Base-by-base conservation (phyloP, 805 yeast species). In the Scheffersomyces lignosus region DNA sequence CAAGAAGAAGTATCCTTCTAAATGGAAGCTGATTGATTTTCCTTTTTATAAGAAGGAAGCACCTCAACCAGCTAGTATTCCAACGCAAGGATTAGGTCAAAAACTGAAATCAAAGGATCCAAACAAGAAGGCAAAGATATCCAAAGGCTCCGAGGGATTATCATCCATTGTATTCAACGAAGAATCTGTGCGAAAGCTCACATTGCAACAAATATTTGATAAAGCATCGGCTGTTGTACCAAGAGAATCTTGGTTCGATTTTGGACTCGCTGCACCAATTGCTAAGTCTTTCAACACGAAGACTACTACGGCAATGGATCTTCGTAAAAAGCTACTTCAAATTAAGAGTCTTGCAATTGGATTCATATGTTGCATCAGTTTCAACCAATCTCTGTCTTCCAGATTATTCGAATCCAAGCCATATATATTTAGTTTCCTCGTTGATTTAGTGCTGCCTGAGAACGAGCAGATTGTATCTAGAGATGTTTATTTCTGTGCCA, bases 401-500 rank as follows among this genome's bases (percentile, higher is more conserved):
- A 71, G 78, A 36, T 65, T 89, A 9, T 80, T 86, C 48, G 89
- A 83, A 42, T 67, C 80, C 2, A 90, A 87, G 51, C 72, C 95
- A 5, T 77, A 81, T 43, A 64, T 86, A 12, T 70, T 88, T 52
- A 77, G 78, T 36, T 79, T 81, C 43, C 60, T 88, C 43, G 81
- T 85, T 24, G 93, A 82, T 31, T 65, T 89, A 37, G 70, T 87
- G n/a, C 78, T 81, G 29, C 82, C 89, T 1, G 89, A 81, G 32
- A 70, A 75, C 36, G 33, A 44, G n/a, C 48, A 58, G 3, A 36
- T 39, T 15, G 72, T 83, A 6, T 74, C 87, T 1, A 52, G 52
- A 16, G 75, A 70, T 2, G 68, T 86, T 2, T 73, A 81, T 40
- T 60, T 74, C 29, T 74, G 81, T 28, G 86, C 91, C 1, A 57